Percentiles rank a stretch among this genome's conserved stretches.
These are phyloP conservation scores for Sordariomycetes sp. DNA, from an alignment of 2,329 filamentous ascomycete genomes.

Conservation along the genomic window DNA sequence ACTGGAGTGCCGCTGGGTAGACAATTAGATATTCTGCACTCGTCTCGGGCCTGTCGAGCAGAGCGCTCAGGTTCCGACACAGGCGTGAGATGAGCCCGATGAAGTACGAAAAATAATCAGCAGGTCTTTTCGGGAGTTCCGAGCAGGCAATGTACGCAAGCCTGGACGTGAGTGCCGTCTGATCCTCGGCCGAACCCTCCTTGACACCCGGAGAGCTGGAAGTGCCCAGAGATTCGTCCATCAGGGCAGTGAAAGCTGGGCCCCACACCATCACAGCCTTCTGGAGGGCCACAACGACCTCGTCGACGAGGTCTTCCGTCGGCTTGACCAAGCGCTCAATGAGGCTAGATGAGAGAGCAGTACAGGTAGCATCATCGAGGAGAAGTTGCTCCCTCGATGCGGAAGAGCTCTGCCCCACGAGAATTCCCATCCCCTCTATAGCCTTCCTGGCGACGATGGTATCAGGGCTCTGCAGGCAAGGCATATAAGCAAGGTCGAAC, in stretches of 20 bases:
- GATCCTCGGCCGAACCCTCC: slow-evolving; percentile 12
- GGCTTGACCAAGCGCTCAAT: slow-evolving; percentile 13
- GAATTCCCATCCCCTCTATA: slow-evolving; percentile 28
- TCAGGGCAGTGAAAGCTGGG: slow-evolving; percentile 19
- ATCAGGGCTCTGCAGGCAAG: slow-evolving; percentile 13
- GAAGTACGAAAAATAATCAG: slow-evolving; percentile 22
- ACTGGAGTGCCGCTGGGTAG: slow-evolving; percentile 14
- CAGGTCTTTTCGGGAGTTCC: slow-evolving; percentile 15
- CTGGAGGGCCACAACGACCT: slow-evolving; percentile 25
- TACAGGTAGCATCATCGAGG: slow-evolving; percentile 18
- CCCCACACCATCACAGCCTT: slow-evolving; percentile 21
- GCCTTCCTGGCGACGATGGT: slow-evolving; percentile 23
- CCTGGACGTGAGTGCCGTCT: slow-evolving; percentile 24
- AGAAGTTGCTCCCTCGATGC: slow-evolving; percentile 14
- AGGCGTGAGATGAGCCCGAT: slow-evolving; percentile 17
- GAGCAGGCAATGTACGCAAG: slow-evolving; percentile 37
- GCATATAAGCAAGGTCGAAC: slow-evolving; percentile 28
- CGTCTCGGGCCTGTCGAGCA: neutral
- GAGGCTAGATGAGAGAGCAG: slow-evolving; percentile 20
- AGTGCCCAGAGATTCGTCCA: slow-evolving; percentile 13
- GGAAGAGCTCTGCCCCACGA: slow-evolving; percentile 25
- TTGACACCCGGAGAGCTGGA: slow-evolving; percentile 13
- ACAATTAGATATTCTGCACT: slow-evolving; percentile 1
- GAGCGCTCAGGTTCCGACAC: neutral
- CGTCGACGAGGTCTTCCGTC: slow-evolving; percentile 24